phyloP scores from a whole-genome alignment of 192 early-diverging fungal genomes.

The Kickxella alabastrina region DNA sequence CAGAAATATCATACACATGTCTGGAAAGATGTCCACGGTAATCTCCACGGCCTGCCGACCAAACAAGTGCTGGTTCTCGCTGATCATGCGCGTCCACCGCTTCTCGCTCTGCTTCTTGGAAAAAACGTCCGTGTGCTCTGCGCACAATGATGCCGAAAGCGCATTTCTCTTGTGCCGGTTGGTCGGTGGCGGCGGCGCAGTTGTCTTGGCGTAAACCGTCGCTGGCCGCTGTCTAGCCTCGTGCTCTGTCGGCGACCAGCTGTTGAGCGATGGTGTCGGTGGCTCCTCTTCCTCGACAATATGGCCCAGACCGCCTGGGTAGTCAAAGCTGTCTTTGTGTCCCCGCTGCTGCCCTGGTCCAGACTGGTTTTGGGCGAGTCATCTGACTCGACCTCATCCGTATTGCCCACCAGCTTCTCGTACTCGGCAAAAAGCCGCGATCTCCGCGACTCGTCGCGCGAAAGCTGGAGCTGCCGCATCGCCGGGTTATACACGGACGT shows the following conservation, averaged over 20 bases:
- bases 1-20: no score
- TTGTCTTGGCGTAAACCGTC: neutral
- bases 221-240: neutral
- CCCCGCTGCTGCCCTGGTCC: no score
- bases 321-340: no score
- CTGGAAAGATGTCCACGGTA: no score
- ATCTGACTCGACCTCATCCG: slow-evolving; percentile 18
- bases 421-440: slow-evolving; percentile 48
- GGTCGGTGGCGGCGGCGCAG: neutral
- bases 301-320: no score
- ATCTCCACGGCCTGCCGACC: slow-evolving; percentile 3
- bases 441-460: slow-evolving; percentile 42
- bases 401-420: slow-evolving; percentile 33
- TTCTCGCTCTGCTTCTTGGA: slow-evolving; percentile 32
- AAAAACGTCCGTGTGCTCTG: slow-evolving; percentile 14
- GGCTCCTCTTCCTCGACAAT: slow-evolving; percentile 27
- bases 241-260: neutral
- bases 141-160: slow-evolving; percentile 21
- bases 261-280: no score
- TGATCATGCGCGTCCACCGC: slow-evolving; percentile 47
- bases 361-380: slow-evolving; percentile 11
- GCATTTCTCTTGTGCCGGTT: neutral
- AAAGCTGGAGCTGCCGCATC: slow-evolving; percentile 25
- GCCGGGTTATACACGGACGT: slow-evolving; percentile 24
- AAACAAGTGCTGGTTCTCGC: slow-evolving; percentile 50